Evolutionary conservation across 192 early-diverging fungal species (phyloP).

Genomic region (Geranomyces variabilis): DNA sequence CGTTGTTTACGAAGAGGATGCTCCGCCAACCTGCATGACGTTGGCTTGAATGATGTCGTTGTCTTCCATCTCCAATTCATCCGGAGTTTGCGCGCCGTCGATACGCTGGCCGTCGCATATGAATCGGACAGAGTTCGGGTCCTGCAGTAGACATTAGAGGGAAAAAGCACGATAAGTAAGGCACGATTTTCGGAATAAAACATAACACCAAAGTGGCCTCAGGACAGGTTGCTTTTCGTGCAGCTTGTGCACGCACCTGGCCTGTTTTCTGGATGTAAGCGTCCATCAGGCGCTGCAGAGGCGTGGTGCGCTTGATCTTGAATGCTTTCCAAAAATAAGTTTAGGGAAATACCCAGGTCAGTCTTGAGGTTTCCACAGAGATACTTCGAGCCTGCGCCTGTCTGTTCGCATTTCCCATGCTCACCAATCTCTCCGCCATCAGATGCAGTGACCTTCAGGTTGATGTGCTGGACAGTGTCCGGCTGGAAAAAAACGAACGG

Average conservation of each 20-base stretch:
- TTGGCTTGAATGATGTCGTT: conserved; percentile 94
- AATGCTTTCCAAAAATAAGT: conserved; percentile 66
- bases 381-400: background rate
- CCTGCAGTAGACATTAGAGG: too few relatives aligned
- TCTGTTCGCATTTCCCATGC: conserved; percentile 20
- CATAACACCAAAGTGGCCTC: too few relatives aligned
- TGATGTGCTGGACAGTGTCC: conserved; percentile 74
- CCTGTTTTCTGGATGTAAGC: conserved; percentile 90
- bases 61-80: conserved; percentile 92
- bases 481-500: conserved; percentile 5
- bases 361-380: background rate
- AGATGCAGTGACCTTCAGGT: conserved; percentile 83
- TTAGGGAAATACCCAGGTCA: background rate
- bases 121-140: conserved; percentile 81
- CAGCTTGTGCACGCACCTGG: too few relatives aligned
- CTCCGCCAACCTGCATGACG: conserved; percentile 89
- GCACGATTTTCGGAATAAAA: too few relatives aligned
- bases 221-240: too few relatives aligned
- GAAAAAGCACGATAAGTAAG: too few relatives aligned
- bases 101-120: conserved; percentile 89
- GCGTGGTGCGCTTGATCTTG: conserved; percentile 94
- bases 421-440: conserved; percentile 67
- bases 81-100: conserved; percentile 77
- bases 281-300: conserved; percentile 91
- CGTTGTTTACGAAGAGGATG: background rate